These are phyloP conservation scores for Cyclotella baltica DNA, from an alignment of 108 stramenopile genomes.

Conservation along the genomic window DNA sequence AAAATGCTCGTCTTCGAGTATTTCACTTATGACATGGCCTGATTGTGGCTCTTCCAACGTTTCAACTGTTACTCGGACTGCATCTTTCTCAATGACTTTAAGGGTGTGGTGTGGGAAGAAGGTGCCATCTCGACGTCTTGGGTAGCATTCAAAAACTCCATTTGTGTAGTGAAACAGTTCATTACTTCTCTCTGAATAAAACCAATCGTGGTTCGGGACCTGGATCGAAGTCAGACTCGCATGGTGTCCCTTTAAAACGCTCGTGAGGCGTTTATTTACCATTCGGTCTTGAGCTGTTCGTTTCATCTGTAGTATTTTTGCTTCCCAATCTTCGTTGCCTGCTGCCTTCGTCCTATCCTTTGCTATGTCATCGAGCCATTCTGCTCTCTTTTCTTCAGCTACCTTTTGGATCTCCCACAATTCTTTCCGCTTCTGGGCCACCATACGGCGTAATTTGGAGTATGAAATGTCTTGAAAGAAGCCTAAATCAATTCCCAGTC, in stretches of 20 bases:
- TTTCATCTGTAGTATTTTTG: not conserved
- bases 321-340: not conserved
- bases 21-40: not conserved
- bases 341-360: not conserved
- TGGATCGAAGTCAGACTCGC: not conserved
- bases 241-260: not conserved
- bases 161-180: not conserved
- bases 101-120: not conserved
- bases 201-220: constrained; percentile 8
- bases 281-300: not conserved
- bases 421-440: not conserved
- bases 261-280: not conserved
- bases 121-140: not conserved
- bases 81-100: constrained; percentile 1
- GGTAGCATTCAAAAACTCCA: constrained; percentile 8
- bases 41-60: not conserved
- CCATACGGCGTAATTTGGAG: not conserved
- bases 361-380: not conserved
- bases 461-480: no score
- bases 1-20: not conserved
- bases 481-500: no score
- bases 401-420: not conserved
- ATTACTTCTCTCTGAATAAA: not conserved
- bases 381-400: not conserved
- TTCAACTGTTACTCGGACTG: not conserved